Percentiles rank a stretch among this genome's conserved stretches.
phyloP scores from a whole-genome alignment of 805 yeast species.

The Myxozyma kluyveri region DNA sequence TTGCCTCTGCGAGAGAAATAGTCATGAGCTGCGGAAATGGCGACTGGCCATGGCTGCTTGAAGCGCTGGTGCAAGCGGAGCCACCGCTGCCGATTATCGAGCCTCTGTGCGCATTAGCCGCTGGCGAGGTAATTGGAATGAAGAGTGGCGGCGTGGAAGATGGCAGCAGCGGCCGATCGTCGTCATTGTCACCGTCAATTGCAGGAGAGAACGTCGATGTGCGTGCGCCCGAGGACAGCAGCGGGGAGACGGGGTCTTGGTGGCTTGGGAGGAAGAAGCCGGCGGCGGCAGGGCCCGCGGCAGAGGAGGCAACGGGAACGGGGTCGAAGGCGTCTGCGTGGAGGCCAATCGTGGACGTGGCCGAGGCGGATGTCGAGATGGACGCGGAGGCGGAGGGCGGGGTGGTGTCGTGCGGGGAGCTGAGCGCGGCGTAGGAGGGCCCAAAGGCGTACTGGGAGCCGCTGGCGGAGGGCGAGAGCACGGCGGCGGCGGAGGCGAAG shows the following conservation, averaged over 20 bases:
- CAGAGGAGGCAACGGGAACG: too few species aligned
- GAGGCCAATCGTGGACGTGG: too few species aligned
- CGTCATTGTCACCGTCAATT: too few species aligned
- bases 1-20: slow-evolving; percentile 34
- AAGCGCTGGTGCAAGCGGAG: too few species aligned
- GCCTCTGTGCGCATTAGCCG: too few species aligned
- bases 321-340: too few species aligned
- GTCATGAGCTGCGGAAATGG: slow-evolving; percentile 7
- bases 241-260: too few species aligned
- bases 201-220: too few species aligned
- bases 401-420: background rate
- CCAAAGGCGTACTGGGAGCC: slow-evolving; percentile 15
- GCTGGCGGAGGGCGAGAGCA: background rate
- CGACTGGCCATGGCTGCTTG: slow-evolving; percentile 5
- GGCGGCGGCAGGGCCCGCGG: too few species aligned
- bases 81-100: too few species aligned
- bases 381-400: background rate
- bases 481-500: slow-evolving; percentile 3
- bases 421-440: slow-evolving; percentile 14
- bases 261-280: too few species aligned
- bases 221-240: too few species aligned
- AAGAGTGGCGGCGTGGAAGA: background rate
- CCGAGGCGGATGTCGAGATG: background rate
- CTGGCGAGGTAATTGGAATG: background rate
- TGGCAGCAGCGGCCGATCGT: background rate